Evolutionary conservation across 768 basidiomycete species (phyloP).

Genomic region (Tylopilus sp.): DNA sequence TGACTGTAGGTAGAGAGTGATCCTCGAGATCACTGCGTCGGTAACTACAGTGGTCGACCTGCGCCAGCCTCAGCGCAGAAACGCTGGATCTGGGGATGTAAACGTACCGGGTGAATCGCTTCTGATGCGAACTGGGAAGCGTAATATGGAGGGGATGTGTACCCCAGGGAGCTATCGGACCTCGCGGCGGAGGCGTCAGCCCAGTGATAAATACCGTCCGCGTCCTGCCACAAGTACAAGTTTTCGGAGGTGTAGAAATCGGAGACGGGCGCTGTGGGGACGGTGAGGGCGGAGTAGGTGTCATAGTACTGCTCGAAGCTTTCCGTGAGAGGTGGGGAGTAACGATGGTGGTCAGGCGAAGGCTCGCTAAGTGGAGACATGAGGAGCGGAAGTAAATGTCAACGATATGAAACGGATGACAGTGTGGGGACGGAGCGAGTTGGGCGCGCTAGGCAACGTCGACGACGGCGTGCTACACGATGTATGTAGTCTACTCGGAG

Average conservation of each 20-base stretch:
- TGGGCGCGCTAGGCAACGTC: conserved; percentile 3
- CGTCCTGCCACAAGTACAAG: conserved; percentile 27
- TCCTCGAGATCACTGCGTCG: conserved; percentile 17
- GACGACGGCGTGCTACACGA: conserved; percentile 16
- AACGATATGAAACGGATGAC: conserved; percentile 25
- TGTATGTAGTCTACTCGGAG: conserved; percentile 16
- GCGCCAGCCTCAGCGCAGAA: conserved; percentile 3
- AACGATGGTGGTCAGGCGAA: conserved; percentile 17
- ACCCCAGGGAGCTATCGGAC: conserved; percentile 23
- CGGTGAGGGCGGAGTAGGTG: conserved; percentile 13
- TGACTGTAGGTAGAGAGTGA: conserved; percentile 1
- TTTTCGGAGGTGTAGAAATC: conserved; percentile 29
- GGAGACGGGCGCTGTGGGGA: conserved; percentile 8
- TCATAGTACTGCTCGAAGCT: conserved; percentile 25
- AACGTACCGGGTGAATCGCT: conserved; percentile 16
- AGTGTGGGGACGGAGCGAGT: conserved; percentile 7
- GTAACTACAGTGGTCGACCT: conserved; percentile 20
- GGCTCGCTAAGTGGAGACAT: conserved; percentile 27
- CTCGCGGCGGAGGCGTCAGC: conserved; percentile 22
- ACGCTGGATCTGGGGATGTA: not conserved
- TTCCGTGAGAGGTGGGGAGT: conserved; percentile 8
- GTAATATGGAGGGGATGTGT: conserved; percentile 16
- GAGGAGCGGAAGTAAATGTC: conserved; percentile 17
- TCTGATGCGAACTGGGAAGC: conserved; percentile 16
- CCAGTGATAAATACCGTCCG: conserved; percentile 27